A percentile compares a stretch with the other conserved stretches of the same genome.
Conservation (phyloP, 306 rosid species). For the Canavalia ensiformis region DNA sequence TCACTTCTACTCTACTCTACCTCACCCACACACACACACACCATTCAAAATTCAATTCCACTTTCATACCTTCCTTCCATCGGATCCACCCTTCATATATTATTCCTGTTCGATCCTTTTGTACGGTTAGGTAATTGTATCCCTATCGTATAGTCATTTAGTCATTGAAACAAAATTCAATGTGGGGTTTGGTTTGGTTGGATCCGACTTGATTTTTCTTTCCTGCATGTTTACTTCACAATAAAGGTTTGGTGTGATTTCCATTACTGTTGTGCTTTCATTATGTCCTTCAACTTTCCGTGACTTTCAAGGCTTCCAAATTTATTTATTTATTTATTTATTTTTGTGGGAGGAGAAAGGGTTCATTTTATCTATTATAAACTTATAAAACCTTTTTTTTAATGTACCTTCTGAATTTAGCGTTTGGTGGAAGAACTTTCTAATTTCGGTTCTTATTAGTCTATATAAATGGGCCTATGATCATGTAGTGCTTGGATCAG, state of each 20-base stretch:
- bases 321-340: conserved; percentile 10
- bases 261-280: conserved; percentile 51
- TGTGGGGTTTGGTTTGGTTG: conserved; percentile 21
- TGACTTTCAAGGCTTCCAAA: conserved; percentile 57
- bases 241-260: conserved; percentile 51
- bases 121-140: conserved; percentile 15
- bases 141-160: neutral
- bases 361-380: neutral
- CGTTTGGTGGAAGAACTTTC: conserved; percentile 47
- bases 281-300: conserved; percentile 55
- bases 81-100: neutral
- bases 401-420: neutral
- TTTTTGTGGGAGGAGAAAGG: neutral
- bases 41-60: neutral
- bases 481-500: conserved; percentile 41
- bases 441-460: conserved; percentile 13
- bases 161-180: conserved; percentile 31
- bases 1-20: neutral
- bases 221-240: conserved; percentile 33
- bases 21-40: neutral
- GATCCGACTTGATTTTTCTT: conserved; percentile 5
- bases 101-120: neutral
- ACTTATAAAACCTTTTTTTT: neutral
- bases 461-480: conserved; percentile 55
- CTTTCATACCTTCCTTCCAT: neutral